A percentile compares a stretch with the other conserved stretches of the same genome.
Conservation (phyloP, 2,329 filamentous ascomycete species). For the Trichophyton verrucosum region DNA sequence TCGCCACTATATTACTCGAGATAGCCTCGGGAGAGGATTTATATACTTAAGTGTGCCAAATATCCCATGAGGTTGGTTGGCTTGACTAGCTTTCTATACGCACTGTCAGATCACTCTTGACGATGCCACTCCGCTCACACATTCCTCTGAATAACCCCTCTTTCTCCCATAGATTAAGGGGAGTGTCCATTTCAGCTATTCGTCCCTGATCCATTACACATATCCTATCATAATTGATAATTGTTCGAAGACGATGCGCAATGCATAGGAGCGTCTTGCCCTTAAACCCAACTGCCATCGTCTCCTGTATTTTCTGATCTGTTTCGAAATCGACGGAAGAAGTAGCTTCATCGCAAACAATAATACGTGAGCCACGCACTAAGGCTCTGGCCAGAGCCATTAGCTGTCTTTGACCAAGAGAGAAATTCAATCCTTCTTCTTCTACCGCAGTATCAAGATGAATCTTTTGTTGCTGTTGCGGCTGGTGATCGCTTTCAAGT, state of each 20-base stretch:
- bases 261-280: conserved; percentile 87
- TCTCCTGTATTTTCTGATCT: conserved; percentile 85
- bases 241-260: conserved; percentile 81
- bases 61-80: too few relatives aligned
- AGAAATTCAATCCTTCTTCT: conserved; percentile 93
- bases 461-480: conserved; percentile 40
- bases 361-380: conserved; percentile 77
- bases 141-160: conserved; percentile 75
- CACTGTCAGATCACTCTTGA: conserved; percentile 29
- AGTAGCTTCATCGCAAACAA: conserved; percentile 94
- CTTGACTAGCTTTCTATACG: background rate
- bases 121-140: conserved; percentile 78
- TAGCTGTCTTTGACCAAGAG: conserved; percentile 83
- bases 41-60: too few relatives aligned
- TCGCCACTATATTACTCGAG: too few relatives aligned
- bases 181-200: conserved; percentile 78
- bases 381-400: conserved; percentile 89
- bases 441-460: conserved; percentile 77
- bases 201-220: conserved; percentile 86
- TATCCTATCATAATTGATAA: conserved; percentile 88
- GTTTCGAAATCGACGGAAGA: conserved; percentile 91
- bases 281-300: conserved; percentile 71
- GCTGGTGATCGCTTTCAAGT: conserved; percentile 7
- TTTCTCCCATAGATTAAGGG: conserved; percentile 57
- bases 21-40: too few relatives aligned